A percentile compares a stretch with the other conserved stretches of the same genome.
Conservation (phyloP, 176 grass and related monocot species). For the Urochloa ruziziensis region DNA sequence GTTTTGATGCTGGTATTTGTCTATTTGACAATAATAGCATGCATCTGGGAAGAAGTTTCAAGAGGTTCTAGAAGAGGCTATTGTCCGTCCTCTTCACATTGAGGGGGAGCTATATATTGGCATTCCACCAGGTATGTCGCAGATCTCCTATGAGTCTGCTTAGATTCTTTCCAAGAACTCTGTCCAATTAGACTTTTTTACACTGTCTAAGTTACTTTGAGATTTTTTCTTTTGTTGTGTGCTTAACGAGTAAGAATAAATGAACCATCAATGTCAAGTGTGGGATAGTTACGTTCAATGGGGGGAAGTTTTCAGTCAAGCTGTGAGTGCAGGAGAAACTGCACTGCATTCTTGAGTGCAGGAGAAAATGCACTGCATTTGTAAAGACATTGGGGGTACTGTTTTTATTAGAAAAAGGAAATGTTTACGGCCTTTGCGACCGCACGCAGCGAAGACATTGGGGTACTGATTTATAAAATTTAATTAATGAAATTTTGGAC, state of each 20-base stretch:
- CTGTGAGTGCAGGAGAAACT: not conserved
- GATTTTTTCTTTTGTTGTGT: not conserved
- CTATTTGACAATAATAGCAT: slow-evolving; percentile 61
- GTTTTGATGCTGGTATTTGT: slow-evolving; percentile 26
- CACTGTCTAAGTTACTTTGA: no score
- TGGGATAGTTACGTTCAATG: not conserved
- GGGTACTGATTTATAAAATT: no score
- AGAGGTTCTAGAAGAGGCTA: slow-evolving; percentile 87
- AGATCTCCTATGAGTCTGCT: not conserved
- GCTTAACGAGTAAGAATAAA: not conserved
- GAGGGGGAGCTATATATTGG: slow-evolving; percentile 91
- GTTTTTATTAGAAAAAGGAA: no score
- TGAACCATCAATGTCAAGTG: not conserved
- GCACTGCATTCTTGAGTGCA: no score
- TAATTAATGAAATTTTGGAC: not conserved
- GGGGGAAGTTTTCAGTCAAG: not conserved
- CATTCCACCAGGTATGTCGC: slow-evolving; percentile 80
- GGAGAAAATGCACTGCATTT: no score
- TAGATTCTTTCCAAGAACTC: not conserved
- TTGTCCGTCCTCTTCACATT: slow-evolving; percentile 92
- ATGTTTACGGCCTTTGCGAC: no score
- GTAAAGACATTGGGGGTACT: not conserved
- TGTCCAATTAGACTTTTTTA: not conserved
- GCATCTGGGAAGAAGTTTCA: slow-evolving; percentile 92
- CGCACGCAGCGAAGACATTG: no score